phyloP scores from a whole-genome alignment of 2,329 filamentous ascomycete species.

The Achaetomium macrosporum region DNA sequence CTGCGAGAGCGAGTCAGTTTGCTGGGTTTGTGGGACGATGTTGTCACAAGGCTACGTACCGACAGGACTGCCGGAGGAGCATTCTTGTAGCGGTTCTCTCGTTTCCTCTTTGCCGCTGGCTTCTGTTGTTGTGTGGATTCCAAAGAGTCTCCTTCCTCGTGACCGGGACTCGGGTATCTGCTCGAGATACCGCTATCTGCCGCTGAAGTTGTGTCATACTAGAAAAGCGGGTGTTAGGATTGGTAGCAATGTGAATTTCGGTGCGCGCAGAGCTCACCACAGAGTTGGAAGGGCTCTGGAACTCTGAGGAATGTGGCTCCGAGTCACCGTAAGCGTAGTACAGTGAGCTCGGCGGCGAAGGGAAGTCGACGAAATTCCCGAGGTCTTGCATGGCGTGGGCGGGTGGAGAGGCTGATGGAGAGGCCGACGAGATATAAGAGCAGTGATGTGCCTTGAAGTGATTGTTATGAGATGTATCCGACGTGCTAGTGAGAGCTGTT shows the following conservation, averaged over 20 bases:
- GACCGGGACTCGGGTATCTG: slow-evolving; percentile 32
- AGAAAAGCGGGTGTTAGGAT: background rate
- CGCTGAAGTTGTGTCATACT: slow-evolving; percentile 32
- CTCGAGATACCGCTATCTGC: slow-evolving; percentile 25
- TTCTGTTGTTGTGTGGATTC: slow-evolving; percentile 29
- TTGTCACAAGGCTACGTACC: slow-evolving; percentile 30
- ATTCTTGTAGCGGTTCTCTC: slow-evolving; percentile 49
- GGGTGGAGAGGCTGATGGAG: slow-evolving; percentile 3
- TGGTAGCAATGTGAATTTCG: background rate
- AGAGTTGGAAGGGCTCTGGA: slow-evolving; percentile 35
- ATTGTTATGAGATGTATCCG: background rate
- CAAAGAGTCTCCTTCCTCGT: slow-evolving; percentile 24
- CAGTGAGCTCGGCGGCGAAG: slow-evolving; percentile 31
- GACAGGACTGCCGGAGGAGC: slow-evolving; percentile 44
- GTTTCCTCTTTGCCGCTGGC: slow-evolving; percentile 40
- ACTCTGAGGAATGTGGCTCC: slow-evolving; percentile 34
- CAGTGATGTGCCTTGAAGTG: slow-evolving; percentile 6
- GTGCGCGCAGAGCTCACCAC: slow-evolving; percentile 27
- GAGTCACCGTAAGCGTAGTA: slow-evolving; percentile 32
- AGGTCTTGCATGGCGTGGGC: slow-evolving; percentile 29
- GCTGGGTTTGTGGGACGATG: background rate
- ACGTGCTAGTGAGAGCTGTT: background rate
- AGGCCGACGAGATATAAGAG: background rate
- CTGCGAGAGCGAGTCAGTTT: slow-evolving; percentile 29
- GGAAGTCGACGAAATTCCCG: slow-evolving; percentile 27